Evolutionary conservation across 805 yeast species (phyloP).

Genomic region (Yarrowia osloensis): DNA sequence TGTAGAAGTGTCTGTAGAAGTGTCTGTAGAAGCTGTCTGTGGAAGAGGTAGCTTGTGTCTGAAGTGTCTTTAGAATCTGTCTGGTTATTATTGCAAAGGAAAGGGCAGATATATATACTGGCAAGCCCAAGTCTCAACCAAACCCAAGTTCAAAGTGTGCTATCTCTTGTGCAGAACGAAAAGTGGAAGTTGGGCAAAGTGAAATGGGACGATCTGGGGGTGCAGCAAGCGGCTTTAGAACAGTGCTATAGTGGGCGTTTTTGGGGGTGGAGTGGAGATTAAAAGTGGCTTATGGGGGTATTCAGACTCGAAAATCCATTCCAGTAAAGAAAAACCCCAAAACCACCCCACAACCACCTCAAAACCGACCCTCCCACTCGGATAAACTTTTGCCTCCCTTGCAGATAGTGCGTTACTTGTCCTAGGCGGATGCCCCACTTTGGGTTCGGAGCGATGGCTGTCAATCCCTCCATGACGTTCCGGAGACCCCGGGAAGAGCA

Average conservation of each 20-base stretch:
- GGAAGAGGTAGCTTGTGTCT: too few species aligned
- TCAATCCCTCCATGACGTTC: background rate
- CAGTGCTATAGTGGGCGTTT: too few species aligned
- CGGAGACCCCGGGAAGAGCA: background rate
- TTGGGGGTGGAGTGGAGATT: too few species aligned
- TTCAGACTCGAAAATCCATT: too few species aligned
- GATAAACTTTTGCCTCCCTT: slow-evolving; percentile 8
- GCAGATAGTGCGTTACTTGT: background rate
- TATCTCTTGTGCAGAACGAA: background rate
- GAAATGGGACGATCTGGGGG: slow-evolving; percentile 25
- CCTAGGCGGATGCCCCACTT: slow-evolving; percentile 20
- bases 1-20: too few species aligned
- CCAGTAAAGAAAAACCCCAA: too few species aligned
- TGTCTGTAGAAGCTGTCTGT: background rate
- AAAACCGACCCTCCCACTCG: background rate
- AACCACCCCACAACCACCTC: background rate
- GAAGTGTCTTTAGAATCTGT: too few species aligned
- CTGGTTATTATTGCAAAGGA: too few species aligned
- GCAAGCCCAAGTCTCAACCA: too few species aligned
- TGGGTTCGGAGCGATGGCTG: background rate
- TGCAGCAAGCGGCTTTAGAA: background rate
- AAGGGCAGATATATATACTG: too few species aligned
- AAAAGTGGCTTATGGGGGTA: too few species aligned
- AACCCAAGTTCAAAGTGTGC: background rate
- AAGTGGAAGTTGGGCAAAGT: background rate